phyloP scores from a whole-genome alignment of 768 basidiomycete genomes.

The Mycena olivaceomarginata region DNA sequence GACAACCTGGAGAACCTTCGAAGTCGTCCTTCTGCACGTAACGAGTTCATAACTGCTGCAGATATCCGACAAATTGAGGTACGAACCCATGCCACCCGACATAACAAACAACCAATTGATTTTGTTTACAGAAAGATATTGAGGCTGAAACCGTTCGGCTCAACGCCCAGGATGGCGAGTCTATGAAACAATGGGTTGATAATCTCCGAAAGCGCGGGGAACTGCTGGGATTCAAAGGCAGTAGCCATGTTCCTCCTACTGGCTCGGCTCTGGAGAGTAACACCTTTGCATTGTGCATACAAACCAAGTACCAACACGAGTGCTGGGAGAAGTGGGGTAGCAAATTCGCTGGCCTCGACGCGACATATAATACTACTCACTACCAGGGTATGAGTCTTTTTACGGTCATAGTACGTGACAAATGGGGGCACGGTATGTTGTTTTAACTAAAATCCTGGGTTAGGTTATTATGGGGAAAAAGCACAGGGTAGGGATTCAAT shows the following conservation, averaged over 20 bases:
- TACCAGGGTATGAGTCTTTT: slow-evolving; percentile 38
- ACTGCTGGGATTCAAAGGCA: slow-evolving; percentile 5
- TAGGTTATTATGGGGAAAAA: too few relatives aligned
- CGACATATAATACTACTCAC: slow-evolving; percentile 39
- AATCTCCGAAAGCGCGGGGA: slow-evolving; percentile 11
- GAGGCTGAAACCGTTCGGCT: slow-evolving; percentile 37
- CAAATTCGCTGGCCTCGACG: slow-evolving; percentile 36
- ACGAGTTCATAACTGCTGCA: too few relatives aligned
- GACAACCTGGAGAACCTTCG: too few relatives aligned
- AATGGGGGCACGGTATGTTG: slow-evolving; percentile 28
- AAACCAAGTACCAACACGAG: slow-evolving; percentile 37
- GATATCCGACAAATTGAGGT: too few relatives aligned
- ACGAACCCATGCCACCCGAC: too few relatives aligned
- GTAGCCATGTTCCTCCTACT: slow-evolving; percentile 11
- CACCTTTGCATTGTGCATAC: slow-evolving; percentile 33
- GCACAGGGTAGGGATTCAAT: too few relatives aligned
- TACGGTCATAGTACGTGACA: slow-evolving; percentile 24
- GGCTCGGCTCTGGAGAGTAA: slow-evolving; percentile 17
- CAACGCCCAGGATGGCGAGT: slow-evolving; percentile 22
- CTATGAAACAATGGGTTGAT: slow-evolving; percentile 32
- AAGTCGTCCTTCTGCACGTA: too few relatives aligned
- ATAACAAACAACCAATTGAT: too few relatives aligned
- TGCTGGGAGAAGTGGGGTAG: slow-evolving; percentile 33
- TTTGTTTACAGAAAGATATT: slow-evolving; percentile 20
- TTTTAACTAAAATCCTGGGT: not conserved